Evolutionary conservation across 148 eudicot genomes (phyloP).

Genomic region (Chenopodium berlandieri): DNA sequence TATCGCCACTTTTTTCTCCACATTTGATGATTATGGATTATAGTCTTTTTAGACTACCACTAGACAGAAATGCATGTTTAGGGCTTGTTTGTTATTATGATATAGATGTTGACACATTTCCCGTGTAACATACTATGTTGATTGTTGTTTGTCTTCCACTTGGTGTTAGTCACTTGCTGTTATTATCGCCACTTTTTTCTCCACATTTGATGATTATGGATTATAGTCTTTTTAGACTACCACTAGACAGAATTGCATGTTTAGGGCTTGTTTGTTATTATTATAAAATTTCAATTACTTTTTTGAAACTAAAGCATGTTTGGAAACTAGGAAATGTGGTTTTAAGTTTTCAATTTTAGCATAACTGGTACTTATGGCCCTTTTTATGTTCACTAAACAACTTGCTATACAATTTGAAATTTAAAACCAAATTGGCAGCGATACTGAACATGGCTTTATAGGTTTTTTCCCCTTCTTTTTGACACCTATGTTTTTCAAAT

Average conservation of each 20-base stretch:
- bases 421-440: not conserved
- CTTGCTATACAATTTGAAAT: not conserved
- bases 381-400: not conserved
- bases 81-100: not conserved
- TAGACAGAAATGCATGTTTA: not conserved
- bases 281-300: not conserved
- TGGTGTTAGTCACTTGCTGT: no score
- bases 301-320: not conserved
- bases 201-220: not conserved
- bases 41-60: not conserved
- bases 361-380: not conserved
- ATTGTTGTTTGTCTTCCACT: not conserved
- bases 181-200: not conserved
- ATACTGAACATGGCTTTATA: not conserved
- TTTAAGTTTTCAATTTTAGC: not conserved
- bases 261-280: not conserved
- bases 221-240: not conserved
- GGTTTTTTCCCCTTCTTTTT: not conserved
- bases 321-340: not conserved
- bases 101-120: not conserved
- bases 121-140: not conserved
- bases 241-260: not conserved
- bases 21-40: not conserved
- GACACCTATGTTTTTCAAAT: not conserved
- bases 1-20: not conserved